Base-by-base conservation (phyloP, 768 basidiomycete species). In the Wakefieldia striispora region DNA sequence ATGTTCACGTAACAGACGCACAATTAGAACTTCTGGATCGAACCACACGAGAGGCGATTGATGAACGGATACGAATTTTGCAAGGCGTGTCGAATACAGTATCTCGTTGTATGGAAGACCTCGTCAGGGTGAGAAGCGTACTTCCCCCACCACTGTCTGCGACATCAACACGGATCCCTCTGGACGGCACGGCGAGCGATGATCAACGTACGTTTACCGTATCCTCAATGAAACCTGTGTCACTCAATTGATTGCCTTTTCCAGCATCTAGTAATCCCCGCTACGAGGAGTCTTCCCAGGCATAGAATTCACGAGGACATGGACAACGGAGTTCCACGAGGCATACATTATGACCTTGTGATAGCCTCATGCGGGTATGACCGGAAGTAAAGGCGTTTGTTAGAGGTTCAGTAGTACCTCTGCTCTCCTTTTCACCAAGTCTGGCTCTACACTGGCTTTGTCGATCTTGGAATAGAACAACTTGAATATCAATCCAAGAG, bases 61-160 rank as follows among this genome's bases (percentile, higher is more conserved):
- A 94, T 56, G 91, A 93, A 59, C 80, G 91, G 47, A 68, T 97
- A 53, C 76, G 82, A 37, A 77, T 91, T 34, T 70, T 97, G 33
- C 85, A 92, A 68, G 79, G 82, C 16, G 86, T 95, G 34, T 89
- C 91, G 34, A 74, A 74, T 33, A 78, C 83, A 3, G 73, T 93
- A n/a, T 81, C 81, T 62, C 75, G 77, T 17, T 85, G 91, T 58
- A 78, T 91, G 46, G 85, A 88, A 55, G 91, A 97, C 57, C 74
- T 97, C 53, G 78, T 85, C 65, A 73, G 82, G 56, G 74, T 91
- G 64, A 72, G 88, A 56, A 91, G 89, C 58, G 74, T 80, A n/a
- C 69, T 92, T 27, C 86, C 87, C 14, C 55, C 69, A 24, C 53
- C 70, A 23, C 54, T 60, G 38, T 45, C 62, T 27, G 51, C 45